Evolutionary conservation across 192 early-diverging fungal genomes (phyloP).

Genomic region (Chytriomyces confervae): DNA sequence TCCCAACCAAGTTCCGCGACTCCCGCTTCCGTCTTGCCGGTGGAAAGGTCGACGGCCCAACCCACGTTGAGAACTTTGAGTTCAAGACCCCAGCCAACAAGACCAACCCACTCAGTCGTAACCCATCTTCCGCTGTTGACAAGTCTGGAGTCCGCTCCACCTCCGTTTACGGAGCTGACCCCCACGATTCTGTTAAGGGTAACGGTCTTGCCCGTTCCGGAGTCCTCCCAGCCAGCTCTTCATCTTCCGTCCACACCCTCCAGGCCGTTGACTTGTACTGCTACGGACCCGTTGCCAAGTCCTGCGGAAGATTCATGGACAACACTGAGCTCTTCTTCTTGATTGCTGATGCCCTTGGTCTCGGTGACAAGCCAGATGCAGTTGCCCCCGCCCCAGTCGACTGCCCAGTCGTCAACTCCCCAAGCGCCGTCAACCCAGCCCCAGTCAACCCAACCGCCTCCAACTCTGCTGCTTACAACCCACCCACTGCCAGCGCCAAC

Average conservation of each 20-base stretch:
- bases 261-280: slow-evolving; percentile 52
- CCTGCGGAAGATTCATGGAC: slow-evolving; percentile 38
- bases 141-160: background rate
- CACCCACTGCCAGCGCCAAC: background rate
- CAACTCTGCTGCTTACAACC: slow-evolving; percentile 3
- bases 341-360: slow-evolving; percentile 45
- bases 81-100: slow-evolving; percentile 22
- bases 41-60: slow-evolving; percentile 44
- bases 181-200: slow-evolving; percentile 29
- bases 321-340: slow-evolving; percentile 55
- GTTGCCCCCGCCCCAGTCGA: background rate
- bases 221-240: slow-evolving; percentile 8
- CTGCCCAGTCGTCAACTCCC: background rate
- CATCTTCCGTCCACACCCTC: slow-evolving; percentile 44
- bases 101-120: slow-evolving; percentile 23
- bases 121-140: slow-evolving; percentile 13
- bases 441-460: background rate
- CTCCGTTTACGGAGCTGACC: slow-evolving; percentile 25
- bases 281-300: slow-evolving; percentile 33
- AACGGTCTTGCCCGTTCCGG: slow-evolving; percentile 24
- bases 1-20: slow-evolving; percentile 43
- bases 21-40: slow-evolving; percentile 35
- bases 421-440: background rate
- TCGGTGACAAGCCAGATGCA: slow-evolving; percentile 34
- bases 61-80: slow-evolving; percentile 41